Percentiles rank a stretch among this genome's conserved stretches.
Evolutionary conservation across 2,329 filamentous ascomycete genomes (phyloP).

Genomic region (Dothistroma septosporum): DNA sequence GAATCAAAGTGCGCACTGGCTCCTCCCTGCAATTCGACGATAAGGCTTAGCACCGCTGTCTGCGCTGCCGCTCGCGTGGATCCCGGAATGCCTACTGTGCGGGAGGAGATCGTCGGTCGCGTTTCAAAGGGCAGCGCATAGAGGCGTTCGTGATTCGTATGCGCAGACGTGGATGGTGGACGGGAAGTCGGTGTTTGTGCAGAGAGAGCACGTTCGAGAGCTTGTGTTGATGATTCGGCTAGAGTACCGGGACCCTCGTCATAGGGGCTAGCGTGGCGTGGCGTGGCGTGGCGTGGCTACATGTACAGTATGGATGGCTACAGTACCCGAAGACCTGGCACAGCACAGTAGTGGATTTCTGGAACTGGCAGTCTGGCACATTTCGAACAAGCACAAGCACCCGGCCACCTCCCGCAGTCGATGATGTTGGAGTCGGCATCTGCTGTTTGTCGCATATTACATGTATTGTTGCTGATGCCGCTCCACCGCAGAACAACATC

Average conservation of each 20-base stretch:
- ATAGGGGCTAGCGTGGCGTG: not conserved
- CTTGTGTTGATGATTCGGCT: not conserved
- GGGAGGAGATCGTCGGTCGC: not conserved
- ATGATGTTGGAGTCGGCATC: too few species aligned
- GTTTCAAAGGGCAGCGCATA: not conserved
- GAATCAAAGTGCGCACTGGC: not conserved
- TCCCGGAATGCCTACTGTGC: not conserved
- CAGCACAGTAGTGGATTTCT: too few species aligned
- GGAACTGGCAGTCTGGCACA: too few species aligned
- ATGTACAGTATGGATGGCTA: not conserved
- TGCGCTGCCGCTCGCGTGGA: not conserved
- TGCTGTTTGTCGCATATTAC: too few species aligned
- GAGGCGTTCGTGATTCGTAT: not conserved
- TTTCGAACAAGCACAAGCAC: too few species aligned
- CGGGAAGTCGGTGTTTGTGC: not conserved
- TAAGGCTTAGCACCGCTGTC: conserved; percentile 1
- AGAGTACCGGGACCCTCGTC: not conserved
- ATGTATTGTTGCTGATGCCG: too few species aligned
- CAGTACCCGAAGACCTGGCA: too few species aligned
- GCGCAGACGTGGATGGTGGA: not conserved
- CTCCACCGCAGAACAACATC: too few species aligned
- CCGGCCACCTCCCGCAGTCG: too few species aligned
- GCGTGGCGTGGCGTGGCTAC: too few species aligned
- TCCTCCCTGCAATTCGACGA: not conserved
- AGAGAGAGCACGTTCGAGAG: not conserved